phyloP scores from a whole-genome alignment of 257 asterid genomes.

The Nicotiana undulata region DNA sequence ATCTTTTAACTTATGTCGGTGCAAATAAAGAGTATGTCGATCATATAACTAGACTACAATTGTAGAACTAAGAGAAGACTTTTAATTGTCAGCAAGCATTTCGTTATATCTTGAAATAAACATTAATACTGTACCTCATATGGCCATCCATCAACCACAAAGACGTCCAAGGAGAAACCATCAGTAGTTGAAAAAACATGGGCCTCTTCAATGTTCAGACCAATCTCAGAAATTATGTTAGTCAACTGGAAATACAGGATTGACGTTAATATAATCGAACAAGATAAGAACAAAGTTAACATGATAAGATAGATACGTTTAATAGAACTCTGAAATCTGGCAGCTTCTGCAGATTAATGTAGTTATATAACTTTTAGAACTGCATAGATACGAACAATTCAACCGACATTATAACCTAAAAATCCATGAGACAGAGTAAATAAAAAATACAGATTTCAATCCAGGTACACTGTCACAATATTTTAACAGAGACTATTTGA shows the following conservation, averaged over 20 bases:
- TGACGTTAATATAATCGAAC: not conserved
- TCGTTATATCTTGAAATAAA: not conserved
- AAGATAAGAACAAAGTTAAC: not conserved
- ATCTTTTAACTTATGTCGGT: not conserved
- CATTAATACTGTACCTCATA: slow-evolving; percentile 26
- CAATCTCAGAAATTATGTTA: slow-evolving; percentile 40
- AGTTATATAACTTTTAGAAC: not conserved
- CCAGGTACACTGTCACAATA: not conserved
- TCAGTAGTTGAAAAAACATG: slow-evolving; percentile 50
- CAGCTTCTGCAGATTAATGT: not conserved
- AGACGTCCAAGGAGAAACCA: slow-evolving; percentile 51
- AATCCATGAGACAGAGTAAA: not conserved
- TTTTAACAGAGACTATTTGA: not conserved
- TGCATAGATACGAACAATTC: not conserved
- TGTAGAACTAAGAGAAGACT: not conserved
- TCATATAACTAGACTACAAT: not conserved
- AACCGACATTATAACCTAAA: not conserved
- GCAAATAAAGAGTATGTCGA: not conserved
- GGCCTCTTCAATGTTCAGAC: slow-evolving; percentile 51
- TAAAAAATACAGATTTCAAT: not conserved
- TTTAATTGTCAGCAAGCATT: not conserved
- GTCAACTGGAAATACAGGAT: slow-evolving; percentile 31
- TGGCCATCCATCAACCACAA: slow-evolving; percentile 51
- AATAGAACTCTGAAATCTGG: not conserved
- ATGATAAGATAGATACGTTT: not conserved